Base-by-base conservation (phyloP, 1,284 basidiomycete genomes). In the Somion occarium region DNA sequence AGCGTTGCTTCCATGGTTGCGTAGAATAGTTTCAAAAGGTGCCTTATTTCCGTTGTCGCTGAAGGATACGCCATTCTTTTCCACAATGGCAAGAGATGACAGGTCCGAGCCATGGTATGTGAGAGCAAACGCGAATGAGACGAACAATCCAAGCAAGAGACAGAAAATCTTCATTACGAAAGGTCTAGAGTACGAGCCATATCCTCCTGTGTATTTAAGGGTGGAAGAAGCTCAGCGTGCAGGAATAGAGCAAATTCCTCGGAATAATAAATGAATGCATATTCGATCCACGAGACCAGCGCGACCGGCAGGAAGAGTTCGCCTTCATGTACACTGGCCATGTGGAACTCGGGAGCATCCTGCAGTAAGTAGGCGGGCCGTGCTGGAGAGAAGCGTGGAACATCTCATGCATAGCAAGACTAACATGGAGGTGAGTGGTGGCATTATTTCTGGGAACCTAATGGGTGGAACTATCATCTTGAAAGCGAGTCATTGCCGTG, bases 81-180 rank as follows among this genome's bases (percentile, higher is more conserved):
- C 83, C 4, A 83, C 70, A 41, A 80, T 71, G 15, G 73, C 59
- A 9, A 85, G 61, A 0, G 80, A 83, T 23, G 80, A 82, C 53
- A 83, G 76, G 59, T 85, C 82, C 12, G 80, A 80, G 22, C 79
- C 80, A 24, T 73, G 73, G 61, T 75, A 81, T 5, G 71, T 71
- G 39, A 83, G 48, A 13, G 52, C 39, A 1, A 44, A 38, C 4
- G 38, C 4, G 3, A 19, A 15, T 26, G 48, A 24, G 41, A 44
- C 11, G 22, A 49, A 25, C 7, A 49, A 26, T 43, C 23, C 22
- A 18, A 49, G 18, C 22, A 24, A 27, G 24, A 49, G 38, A n/a
- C 34, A 42, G 25, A 23, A 30, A n/a, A n/a, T n/a, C n/a, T n/a
- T n/a, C n/a, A n/a, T n/a, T 41, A 5, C 39, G 39, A 7, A 41